Base-by-base conservation (phyloP, 2,329 filamentous ascomycete genomes). In the Macrophomina tecta region DNA sequence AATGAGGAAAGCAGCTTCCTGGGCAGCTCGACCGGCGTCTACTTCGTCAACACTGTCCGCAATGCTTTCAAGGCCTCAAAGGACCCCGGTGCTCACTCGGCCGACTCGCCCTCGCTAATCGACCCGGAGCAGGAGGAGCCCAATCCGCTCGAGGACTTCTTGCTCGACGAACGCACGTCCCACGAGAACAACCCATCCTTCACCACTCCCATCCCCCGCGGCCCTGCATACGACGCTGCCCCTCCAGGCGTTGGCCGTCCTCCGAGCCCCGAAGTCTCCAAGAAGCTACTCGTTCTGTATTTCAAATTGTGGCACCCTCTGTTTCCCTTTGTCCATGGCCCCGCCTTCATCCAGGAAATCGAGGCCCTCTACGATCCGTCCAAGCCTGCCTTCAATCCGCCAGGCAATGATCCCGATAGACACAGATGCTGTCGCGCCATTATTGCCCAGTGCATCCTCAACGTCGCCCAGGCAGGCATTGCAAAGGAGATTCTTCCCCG, bases 281-380 rank as follows among this genome's bases (percentile, higher is more conserved):
- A 51, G 32, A 61, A 56, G 23, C 49, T 67, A 1, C 23, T 67
- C 6, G 40, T 67, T 18, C 9, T 67, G 7, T 88, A 86, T 69
- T 88, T 88, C 68, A 80, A 86, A 30, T 80, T 83, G 16, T 88
- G 86, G 86, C 86, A 88, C 69, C 82, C 84, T 0, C 79, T 84
- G 2, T 83, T 86, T 49, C 86, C 86, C 0, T 87, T 86, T 64
- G 76, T 88, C 5, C 83, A 86, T 69, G 86, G 83, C 0, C 85
- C 85, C 1, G 79, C 81, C 4, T 75, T 87, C 2, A 75, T 87
- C 2, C 76, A 78, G 16, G 65, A 67, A 18, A 42, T 67, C 30
- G 56, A 67, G n/a, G 18, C 40, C 28, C 34, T 67, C 9, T 67
- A 67, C n/a, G 65, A 67, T 30, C 49, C 65, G 3, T 55, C 65